A percentile compares a stretch with the other conserved stretches of the same genome.
Evolutionary conservation across 352 stramenopile species (phyloP).

Genomic region (Pythium folliculosum): DNA sequence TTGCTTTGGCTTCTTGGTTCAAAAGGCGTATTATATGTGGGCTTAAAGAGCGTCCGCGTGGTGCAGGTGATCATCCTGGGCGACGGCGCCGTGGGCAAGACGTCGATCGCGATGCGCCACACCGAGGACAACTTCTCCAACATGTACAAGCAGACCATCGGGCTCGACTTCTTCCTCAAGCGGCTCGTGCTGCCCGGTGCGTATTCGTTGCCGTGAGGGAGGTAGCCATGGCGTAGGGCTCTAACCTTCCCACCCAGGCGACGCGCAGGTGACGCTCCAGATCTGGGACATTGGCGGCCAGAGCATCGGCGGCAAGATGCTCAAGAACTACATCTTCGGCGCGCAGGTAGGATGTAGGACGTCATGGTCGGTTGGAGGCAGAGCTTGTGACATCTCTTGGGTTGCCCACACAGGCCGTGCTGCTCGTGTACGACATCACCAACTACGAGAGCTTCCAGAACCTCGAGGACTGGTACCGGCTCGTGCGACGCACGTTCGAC

Average conservation of each 20-base stretch:
- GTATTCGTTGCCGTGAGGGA: too few species aligned
- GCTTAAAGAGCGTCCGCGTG: neutral
- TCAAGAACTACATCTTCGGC: conserved; percentile 94
- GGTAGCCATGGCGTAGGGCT: too few species aligned
- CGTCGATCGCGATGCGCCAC: conserved; percentile 93
- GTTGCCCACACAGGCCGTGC: conserved; percentile 57
- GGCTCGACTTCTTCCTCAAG: conserved; percentile 96
- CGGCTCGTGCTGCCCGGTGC: conserved; percentile 86
- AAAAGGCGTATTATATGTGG: neutral
- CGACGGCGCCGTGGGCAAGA: conserved; percentile 94
- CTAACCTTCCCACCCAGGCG: conserved; percentile 37
- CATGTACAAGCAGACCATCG: conserved; percentile 95
- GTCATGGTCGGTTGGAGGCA: neutral
- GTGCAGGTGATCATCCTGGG: conserved; percentile 92
- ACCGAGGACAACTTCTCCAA: conserved; percentile 92
- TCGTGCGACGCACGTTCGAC: conserved; percentile 90
- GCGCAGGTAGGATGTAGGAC: conserved; percentile 58
- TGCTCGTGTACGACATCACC: conserved; percentile 96
- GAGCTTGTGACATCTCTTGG: neutral
- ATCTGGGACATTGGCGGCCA: conserved; percentile 91
- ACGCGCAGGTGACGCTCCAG: conserved; percentile 91
- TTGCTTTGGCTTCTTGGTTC: neutral
- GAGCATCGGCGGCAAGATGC: conserved; percentile 65
- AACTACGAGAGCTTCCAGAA: conserved; percentile 96
- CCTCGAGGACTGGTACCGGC: conserved; percentile 93